Evolutionary conservation across 2,329 filamentous ascomycete genomes (phyloP).

Genomic region (Davidsoniella australis): DNA sequence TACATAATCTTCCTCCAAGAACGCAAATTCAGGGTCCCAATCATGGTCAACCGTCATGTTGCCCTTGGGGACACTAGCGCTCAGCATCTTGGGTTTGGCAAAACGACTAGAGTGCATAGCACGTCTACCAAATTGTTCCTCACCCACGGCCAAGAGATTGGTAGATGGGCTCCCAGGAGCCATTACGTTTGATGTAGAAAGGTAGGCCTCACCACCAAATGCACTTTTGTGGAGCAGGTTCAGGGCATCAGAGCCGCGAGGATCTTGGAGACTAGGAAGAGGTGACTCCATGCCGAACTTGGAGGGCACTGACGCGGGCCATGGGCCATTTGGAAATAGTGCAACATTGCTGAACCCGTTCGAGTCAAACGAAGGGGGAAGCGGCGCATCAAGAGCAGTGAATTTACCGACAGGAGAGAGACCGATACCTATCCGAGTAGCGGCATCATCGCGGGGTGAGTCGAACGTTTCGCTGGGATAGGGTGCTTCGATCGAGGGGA

Average conservation of each 20-base stretch:
- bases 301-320: conserved; percentile 81
- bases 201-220: conserved; percentile 42
- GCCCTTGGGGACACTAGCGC: conserved; percentile 50
- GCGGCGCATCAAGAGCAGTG: conserved; percentile 83
- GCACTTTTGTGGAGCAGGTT: conserved; percentile 50
- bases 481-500: conserved; percentile 42
- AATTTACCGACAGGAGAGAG: conserved; percentile 61
- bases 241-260: conserved; percentile 43
- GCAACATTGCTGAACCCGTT: conserved; percentile 88
- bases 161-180: conserved; percentile 28
- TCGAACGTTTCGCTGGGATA: conserved; percentile 51
- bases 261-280: conserved; percentile 52
- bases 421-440: conserved; percentile 37
- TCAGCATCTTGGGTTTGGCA: conserved; percentile 49
- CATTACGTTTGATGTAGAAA: conserved; percentile 26
- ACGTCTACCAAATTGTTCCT: conserved; percentile 54
- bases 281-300: conserved; percentile 82
- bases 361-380: conserved; percentile 90
- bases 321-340: conserved; percentile 58
- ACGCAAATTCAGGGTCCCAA: conserved; percentile 54
- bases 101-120: conserved; percentile 52
- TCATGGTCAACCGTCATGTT: conserved; percentile 42
- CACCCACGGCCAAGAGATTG: conserved; percentile 26
- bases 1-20: conserved; percentile 71
- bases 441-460: conserved; percentile 55